Evolutionary conservation across 352 stramenopile genomes (phyloP).

Genomic region (Phytophthora tentaculata): DNA sequence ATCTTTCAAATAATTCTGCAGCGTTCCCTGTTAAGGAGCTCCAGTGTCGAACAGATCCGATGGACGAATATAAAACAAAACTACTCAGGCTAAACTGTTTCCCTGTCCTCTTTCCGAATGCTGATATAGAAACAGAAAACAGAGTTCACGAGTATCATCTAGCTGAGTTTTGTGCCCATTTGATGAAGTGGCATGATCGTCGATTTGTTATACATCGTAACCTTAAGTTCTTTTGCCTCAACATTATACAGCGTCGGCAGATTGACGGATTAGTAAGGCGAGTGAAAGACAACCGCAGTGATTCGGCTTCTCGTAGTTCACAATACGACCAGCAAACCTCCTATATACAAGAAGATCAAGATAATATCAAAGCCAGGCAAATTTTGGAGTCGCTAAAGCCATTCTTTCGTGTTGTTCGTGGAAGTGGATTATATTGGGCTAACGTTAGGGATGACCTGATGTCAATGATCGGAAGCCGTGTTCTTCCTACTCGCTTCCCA

Average conservation of each 20-base stretch:
- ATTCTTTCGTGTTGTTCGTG: neutral
- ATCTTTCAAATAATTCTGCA: no score
- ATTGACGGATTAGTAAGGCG: neutral
- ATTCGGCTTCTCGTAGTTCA: no score
- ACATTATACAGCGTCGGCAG: neutral
- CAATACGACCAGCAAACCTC: no score
- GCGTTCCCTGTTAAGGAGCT: no score
- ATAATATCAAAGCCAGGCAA: no score
- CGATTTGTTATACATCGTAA: no score
- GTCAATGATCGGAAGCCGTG: constrained; percentile 1
- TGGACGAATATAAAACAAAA: constrained; percentile 2
- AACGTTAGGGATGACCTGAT: neutral
- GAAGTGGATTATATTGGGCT: constrained; percentile 1
- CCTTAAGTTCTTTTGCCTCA: neutral
- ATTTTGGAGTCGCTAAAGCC: neutral
- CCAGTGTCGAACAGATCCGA: neutral
- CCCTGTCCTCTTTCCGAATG: neutral
- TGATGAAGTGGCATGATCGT: constrained; percentile 2
- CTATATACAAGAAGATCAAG: neutral
- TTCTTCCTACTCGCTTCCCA: neutral
- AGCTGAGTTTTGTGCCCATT: neutral
- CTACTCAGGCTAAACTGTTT: constrained; percentile 1
- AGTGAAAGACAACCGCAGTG: neutral
- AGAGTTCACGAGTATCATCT: neutral
- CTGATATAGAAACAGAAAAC: neutral